Base-by-base conservation (phyloP, 305 asterid genomes). In the Fraxinus nigra region DNA sequence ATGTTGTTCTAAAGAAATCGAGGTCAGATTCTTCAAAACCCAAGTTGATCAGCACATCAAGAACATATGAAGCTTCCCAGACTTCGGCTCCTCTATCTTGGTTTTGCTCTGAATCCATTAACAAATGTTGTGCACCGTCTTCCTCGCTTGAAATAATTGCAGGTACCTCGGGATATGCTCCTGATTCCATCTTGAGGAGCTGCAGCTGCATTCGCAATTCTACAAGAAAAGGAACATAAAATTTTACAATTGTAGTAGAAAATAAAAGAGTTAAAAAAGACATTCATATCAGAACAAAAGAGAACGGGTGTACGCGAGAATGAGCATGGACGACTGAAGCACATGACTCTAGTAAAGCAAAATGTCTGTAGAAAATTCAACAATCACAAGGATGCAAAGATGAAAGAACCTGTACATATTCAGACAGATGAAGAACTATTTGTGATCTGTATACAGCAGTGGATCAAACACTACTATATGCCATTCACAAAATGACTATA, bases 141-240 rank as follows among this genome's bases (percentile, higher is more conserved):
- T 87, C 83, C 79, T 81, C 79, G 22, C 75, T 79, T 37, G 81
- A 72, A 32, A 65, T 20, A 28, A 13, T 86, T 34, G 72, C n/a
- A 5, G 87, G 48, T 48, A 72, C 69, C 33, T 86, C 87, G 48
- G 81, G 77, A 78, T 32, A 76, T 70, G 80, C 38, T 61, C 83
- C 86, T 2, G 88, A 69, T 76, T 91, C 92, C 89, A 90, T 85
- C 82, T 87, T 91, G 80, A 91, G 95, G 78, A 89, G 92, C 85
- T 90, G 86, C 81, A 94, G 84, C 72, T 91, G 91, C 93, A 85
- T 86, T 34, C 88, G 84, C 34, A 93, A 89, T 61, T 89, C 98
- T 94, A 69, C 35, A 79, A 76, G 32, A 67, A 65, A 46, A 69
- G 18, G 65, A 1, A 61, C 37, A 38, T 30, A 78, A 38, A n/a